phyloP scores from a whole-genome alignment of 1,284 basidiomycete species.

The Microbotryomycetes sp. region DNA sequence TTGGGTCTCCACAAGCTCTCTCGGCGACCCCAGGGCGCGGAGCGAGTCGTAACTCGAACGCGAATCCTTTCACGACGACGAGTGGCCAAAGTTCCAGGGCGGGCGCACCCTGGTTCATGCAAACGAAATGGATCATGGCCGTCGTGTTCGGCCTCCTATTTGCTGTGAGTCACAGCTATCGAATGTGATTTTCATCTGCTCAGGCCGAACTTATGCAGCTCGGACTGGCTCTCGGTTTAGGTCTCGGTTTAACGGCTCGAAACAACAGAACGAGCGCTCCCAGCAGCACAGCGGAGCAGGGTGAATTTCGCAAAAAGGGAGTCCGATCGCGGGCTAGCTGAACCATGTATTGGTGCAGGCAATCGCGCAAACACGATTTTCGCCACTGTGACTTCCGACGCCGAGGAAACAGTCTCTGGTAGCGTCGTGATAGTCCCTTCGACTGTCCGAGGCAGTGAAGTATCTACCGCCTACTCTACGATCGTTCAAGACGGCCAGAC shows the following conservation, averaged over 20 bases:
- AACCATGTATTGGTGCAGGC: neutral
- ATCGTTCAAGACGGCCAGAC: neutral
- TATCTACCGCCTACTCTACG: neutral
- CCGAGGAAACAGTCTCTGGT: neutral
- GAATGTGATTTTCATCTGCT: neutral
- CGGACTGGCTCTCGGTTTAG: constrained; percentile 19
- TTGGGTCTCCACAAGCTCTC: neutral
- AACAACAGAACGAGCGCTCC: neutral
- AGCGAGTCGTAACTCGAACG: neutral
- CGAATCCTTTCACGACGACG: neutral
- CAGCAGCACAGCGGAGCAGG: neutral
- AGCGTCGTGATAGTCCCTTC: neutral
- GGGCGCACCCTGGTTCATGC: neutral
- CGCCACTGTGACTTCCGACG: neutral
- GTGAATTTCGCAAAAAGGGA: neutral
- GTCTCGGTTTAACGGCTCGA: constrained; percentile 16
- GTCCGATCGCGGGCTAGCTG: neutral
- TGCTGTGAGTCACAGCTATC: neutral
- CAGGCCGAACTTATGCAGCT: neutral
- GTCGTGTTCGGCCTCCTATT: neutral
- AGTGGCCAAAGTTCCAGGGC: neutral
- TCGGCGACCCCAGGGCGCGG: neutral
- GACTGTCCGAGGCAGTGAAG: neutral
- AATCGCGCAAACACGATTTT: neutral
- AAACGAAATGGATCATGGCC: neutral